Percentiles rank a stretch among this genome's conserved stretches.
These are phyloP conservation scores for Adansonia digitata DNA, from an alignment of 345 rosid species.

Conservation along the genomic window DNA sequence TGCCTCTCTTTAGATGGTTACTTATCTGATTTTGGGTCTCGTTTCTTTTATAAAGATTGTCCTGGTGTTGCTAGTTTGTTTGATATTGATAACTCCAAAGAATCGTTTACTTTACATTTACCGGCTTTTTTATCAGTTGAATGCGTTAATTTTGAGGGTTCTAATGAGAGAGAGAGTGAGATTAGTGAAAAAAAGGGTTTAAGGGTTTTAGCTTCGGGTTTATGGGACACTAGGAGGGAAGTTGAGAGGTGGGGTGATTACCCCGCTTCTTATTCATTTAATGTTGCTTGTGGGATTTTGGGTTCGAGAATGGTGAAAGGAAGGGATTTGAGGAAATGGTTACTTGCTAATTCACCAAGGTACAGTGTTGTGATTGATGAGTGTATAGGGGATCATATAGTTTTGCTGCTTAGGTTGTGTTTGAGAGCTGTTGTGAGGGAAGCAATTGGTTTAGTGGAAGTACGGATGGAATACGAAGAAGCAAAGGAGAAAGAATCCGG, in stretches of 20 bases:
- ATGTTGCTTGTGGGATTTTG: constrained; percentile 39
- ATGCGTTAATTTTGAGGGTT: constrained; percentile 42
- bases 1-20: constrained; percentile 54
- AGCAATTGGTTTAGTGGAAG: constrained; percentile 39
- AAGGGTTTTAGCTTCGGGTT: constrained; percentile 55
- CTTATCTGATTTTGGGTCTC: constrained; percentile 30
- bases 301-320: constrained; percentile 22
- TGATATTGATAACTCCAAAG: constrained; percentile 26
- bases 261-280: constrained; percentile 46
- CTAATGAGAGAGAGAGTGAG: constrained; percentile 17
- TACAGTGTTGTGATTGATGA: constrained; percentile 67
- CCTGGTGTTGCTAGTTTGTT: constrained; percentile 56
- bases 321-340: constrained; percentile 48
- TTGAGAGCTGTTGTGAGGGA: constrained; percentile 65
- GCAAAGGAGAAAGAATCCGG: constrained; percentile 11
- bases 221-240: constrained; percentile 50
- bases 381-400: constrained; percentile 59
- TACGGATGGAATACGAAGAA: constrained; percentile 2
- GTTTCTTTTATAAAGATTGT: constrained; percentile 61
- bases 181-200: constrained; percentile 15
- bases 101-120: constrained; percentile 44
- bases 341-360: constrained; percentile 51
- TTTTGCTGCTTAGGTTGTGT: constrained; percentile 50
- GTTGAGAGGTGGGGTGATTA: constrained; percentile 63
- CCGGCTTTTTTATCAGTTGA: constrained; percentile 54